Evolutionary conservation across 2,329 filamentous ascomycete species (phyloP).

Genomic region (Colletotrichum horii): DNA sequence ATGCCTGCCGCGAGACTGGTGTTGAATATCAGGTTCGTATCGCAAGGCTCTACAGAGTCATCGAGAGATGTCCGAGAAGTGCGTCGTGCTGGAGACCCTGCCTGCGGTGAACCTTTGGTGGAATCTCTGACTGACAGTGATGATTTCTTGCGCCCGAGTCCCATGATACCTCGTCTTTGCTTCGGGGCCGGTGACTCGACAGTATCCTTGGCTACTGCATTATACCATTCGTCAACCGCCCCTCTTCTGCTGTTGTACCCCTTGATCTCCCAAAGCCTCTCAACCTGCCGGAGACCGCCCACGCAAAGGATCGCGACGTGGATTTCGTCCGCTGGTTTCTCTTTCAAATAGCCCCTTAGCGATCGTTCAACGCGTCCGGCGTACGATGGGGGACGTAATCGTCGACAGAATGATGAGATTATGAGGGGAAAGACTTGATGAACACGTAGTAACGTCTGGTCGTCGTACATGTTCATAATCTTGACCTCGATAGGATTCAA

Average conservation of each 20-base stretch:
- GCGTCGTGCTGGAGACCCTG: slow-evolving; percentile 1
- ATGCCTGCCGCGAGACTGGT: slow-evolving; percentile 66
- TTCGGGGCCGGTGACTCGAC: slow-evolving; percentile 48
- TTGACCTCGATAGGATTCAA: slow-evolving; percentile 66
- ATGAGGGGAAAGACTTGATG: slow-evolving; percentile 70
- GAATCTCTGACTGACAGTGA: slow-evolving; percentile 39
- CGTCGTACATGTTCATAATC: slow-evolving; percentile 70
- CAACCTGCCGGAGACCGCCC: slow-evolving; percentile 67
- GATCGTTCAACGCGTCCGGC: slow-evolving; percentile 67
- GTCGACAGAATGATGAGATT: slow-evolving; percentile 67
- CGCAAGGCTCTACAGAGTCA: not conserved
- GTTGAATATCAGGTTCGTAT: slow-evolving; percentile 50
- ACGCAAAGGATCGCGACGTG: slow-evolving; percentile 65
- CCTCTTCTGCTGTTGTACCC: slow-evolving; percentile 66
- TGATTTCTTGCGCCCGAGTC: slow-evolving; percentile 64
- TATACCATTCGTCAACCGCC: slow-evolving; percentile 66
- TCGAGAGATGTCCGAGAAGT: not conserved
- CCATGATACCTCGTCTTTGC: slow-evolving; percentile 55
- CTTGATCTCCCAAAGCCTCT: slow-evolving; percentile 70
- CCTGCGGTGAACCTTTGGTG: slow-evolving; percentile 20
- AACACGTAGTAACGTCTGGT: slow-evolving; percentile 65
- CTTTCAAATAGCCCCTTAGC: slow-evolving; percentile 66
- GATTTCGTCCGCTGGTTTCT: slow-evolving; percentile 66
- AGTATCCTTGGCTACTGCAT: slow-evolving; percentile 51
- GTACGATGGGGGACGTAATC: slow-evolving; percentile 68